Evolutionary conservation across 179 eudicot species (phyloP), one percentile per base, ranked within the genome.

Genomic region (Carnegiea gigantea): DNA sequence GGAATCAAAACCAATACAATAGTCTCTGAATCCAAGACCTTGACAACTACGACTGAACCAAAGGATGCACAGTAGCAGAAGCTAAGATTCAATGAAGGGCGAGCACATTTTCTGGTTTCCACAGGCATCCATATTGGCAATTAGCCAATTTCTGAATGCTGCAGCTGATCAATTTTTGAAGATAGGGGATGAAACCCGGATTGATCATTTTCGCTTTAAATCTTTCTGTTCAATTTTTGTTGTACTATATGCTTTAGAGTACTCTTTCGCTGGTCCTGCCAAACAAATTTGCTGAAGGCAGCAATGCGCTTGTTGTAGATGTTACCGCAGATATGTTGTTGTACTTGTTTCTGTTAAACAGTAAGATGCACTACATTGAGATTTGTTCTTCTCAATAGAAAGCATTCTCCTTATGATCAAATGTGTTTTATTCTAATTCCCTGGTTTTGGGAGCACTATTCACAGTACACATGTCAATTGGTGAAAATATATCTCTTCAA

Each of bases 201-300:
- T 44, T 12, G 21, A 85, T 85, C 80, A 51, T 48, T 77, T 67
- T 48, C 44, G 12, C 60, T 70, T 38, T 73, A 33, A 44, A 81
- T 78, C 84, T 85, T 82, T 82, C 77, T 85, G 87, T 85, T 81
- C 57, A 82, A 0, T 70, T 33, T 38, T 78, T 82, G 71, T 75
- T 73, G 82, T 85, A 76, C 46, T 13, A 54, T 73, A 78, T 51
- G 71, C 49, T 64, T 15, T 62, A 28, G 74, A 77, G 77, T 73
- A 81, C 70, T 40, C 40, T 65, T 28, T 71, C 44, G 76, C 13
- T 33, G 71, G 28, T 28, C 43, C 43, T 30, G 11, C 46, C 17
- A 9, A 14, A 46, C 17, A 49, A 0, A 30, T 75, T 24, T 74
- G 59, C 36, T 71, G 21, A 62, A 67, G 44, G 76, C 48, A 80